These are phyloP conservation scores for Ceratocystis colombiana DNA, from an alignment of 2,329 filamentous ascomycete species.

Conservation along the genomic window DNA sequence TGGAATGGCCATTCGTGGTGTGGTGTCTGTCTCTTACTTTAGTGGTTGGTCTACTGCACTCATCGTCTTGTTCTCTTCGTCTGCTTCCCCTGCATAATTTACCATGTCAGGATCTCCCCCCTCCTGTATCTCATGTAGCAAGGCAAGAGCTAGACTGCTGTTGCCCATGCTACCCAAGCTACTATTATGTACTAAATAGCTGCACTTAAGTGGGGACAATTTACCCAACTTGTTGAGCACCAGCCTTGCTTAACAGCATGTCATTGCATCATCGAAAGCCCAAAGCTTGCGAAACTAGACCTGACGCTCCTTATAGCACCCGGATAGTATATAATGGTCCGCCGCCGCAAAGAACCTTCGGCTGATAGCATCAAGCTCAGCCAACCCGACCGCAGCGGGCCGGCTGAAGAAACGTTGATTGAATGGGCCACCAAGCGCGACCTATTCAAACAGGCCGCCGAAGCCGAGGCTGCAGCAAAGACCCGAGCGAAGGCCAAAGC, in stretches of 20 bases:
- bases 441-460: slow-evolving; percentile 44
- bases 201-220: not conserved
- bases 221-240: not conserved
- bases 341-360: slow-evolving; percentile 39
- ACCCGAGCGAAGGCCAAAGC: slow-evolving; percentile 29
- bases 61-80: not conserved
- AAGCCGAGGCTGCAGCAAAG: slow-evolving; percentile 32
- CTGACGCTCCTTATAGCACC: not conserved
- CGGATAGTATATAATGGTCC: slow-evolving; percentile 36
- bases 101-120: not conserved
- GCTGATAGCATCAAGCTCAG: slow-evolving; percentile 49
- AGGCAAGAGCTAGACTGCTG: not conserved
- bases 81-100: not conserved
- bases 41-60: no score
- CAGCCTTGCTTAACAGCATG: slow-evolving; percentile 1
- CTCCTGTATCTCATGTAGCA: not conserved
- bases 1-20: no score
- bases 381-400: slow-evolving; percentile 59
- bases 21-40: no score
- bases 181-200: not conserved
- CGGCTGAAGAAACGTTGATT: slow-evolving; percentile 56
- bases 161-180: not conserved
- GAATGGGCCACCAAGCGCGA: slow-evolving; percentile 58
- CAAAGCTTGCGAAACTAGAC: not conserved
- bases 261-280: not conserved